These are phyloP conservation scores for Cercophora sp. DNA, from an alignment of 495 filamentous ascomycete species.

Conservation along the genomic window DNA sequence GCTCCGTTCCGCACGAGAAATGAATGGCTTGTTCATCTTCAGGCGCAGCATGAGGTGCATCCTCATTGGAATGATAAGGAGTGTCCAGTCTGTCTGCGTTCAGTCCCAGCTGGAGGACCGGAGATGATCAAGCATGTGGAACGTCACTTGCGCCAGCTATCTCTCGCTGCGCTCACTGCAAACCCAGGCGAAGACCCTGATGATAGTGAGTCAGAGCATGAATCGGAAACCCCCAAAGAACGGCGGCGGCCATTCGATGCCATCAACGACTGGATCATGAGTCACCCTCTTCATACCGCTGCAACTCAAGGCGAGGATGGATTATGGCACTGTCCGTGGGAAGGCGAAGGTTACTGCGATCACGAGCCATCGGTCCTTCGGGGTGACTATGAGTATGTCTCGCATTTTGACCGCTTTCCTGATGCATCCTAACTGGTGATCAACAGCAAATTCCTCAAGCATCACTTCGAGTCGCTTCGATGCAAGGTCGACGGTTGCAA, in stretches of 20 bases:
- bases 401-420: not conserved
- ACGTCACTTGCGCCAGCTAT: constrained; percentile 1
- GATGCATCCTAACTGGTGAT: not conserved
- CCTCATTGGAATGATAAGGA: constrained; percentile 7
- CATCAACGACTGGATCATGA: not conserved
- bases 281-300: not conserved
- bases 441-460: constrained; percentile 1
- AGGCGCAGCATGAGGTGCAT: constrained; percentile 8
- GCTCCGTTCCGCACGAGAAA: not conserved
- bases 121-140: constrained; percentile 7
- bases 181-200: not conserved
- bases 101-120: not conserved
- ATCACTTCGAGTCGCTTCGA: not conserved
- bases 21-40: constrained; percentile 3
- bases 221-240: not conserved
- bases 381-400: constrained; percentile 7
- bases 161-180: constrained; percentile 1
- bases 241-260: not conserved
- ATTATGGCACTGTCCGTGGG: constrained; percentile 8
- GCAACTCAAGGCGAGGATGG: not conserved
- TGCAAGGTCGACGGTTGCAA: constrained; percentile 4
- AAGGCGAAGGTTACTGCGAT: constrained; percentile 6
- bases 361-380: constrained; percentile 3
- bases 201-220: not conserved
- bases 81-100: constrained; percentile 1